Base-by-base conservation (phyloP, 2,329 filamentous ascomycete species). In the Tolypocladium pustulatum region DNA sequence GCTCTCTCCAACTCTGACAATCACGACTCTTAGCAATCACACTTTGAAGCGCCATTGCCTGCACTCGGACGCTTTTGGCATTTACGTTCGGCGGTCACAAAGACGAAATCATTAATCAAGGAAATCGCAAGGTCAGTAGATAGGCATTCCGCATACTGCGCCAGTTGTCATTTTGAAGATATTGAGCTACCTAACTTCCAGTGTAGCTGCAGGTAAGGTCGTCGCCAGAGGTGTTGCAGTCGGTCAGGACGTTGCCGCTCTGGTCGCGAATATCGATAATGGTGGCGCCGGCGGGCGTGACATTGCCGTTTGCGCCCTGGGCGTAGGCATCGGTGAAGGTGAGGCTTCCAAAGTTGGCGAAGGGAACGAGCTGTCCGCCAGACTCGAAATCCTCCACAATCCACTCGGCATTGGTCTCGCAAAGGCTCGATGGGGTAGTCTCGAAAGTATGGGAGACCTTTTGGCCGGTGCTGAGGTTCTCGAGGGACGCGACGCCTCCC, bases 371-470 rank as follows among this genome's bases (percentile, higher is more conserved):
- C 34, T 59, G 58, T 57, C 63, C 62, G 52, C 60, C 64, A 1
- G 60, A 57, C 55, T 67, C 61, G 60, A 71, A 72, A n/a, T 68
- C 70, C 71, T 85, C 82, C 17, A 85, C 81, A 63, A 86, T 85
- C 82, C 82, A 86, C 66, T 86, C 83, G 13, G 81, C 83, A 61
- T 84, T 84, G 64, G 78, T 77, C 65, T 81, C 74, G 65, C 77
- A 81, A 17, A 85, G 75, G 20, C 65, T 61, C n/a, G 68, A 69
- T 2, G 67, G 66, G 55, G 81, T 71, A 57, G 71, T 73, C 46
- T 65, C 71, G 68, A 85, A 78, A 4, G 71, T 75, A 70, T 86
- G 78, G 20, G 74, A 76, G 34, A 81, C 81, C 5, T 65, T 75
- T 65, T 80, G 67, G 52, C 81, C 81, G 2, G 75, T 83, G 12